These are phyloP conservation scores for Nigrospora osmanthi DNA, from an alignment of 2,329 filamentous ascomycete species.

Conservation along the genomic window DNA sequence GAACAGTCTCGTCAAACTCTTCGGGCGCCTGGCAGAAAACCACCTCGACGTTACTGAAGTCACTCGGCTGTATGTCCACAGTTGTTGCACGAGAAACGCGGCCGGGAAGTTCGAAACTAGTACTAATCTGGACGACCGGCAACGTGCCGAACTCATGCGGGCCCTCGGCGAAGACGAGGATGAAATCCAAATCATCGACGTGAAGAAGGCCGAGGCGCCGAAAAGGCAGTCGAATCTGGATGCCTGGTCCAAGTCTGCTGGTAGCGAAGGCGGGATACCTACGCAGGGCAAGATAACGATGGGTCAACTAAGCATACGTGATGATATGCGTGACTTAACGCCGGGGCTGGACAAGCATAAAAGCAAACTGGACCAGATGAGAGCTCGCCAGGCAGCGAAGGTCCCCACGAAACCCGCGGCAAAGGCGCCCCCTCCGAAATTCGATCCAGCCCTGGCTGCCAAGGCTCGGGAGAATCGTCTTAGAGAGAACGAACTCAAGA, in stretches of 20 bases:
- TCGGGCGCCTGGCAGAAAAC: slow-evolving; percentile 72
- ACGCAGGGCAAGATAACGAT: slow-evolving; percentile 28
- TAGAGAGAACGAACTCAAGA: slow-evolving; percentile 66
- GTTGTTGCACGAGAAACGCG: slow-evolving; percentile 56
- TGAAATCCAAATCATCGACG: slow-evolving; percentile 38
- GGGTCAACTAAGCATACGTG: slow-evolving; percentile 7
- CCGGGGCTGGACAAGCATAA: slow-evolving; percentile 35
- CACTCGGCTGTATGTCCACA: slow-evolving; percentile 54
- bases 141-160: slow-evolving; percentile 74
- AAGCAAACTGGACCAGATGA: slow-evolving; percentile 38
- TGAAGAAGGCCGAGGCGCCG: slow-evolving; percentile 24
- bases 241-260: slow-evolving; percentile 49
- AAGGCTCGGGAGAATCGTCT: slow-evolving; percentile 68
- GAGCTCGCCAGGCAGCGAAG: slow-evolving; percentile 20
- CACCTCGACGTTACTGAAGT: slow-evolving; percentile 60
- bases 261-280: slow-evolving; percentile 16
- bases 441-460: slow-evolving; percentile 28
- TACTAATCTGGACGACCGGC: slow-evolving; percentile 73
- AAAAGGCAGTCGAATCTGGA: slow-evolving; percentile 56
- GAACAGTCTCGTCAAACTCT: slow-evolving; percentile 73
- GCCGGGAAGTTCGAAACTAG: slow-evolving; percentile 51
- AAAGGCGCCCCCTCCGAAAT: slow-evolving; percentile 7
- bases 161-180: slow-evolving; percentile 51
- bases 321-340: slow-evolving; percentile 36
- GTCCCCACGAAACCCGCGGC: slow-evolving; percentile 1